Evolutionary conservation across 257 asterid genomes (phyloP).

Genomic region (Salvia rosmarinus): DNA sequence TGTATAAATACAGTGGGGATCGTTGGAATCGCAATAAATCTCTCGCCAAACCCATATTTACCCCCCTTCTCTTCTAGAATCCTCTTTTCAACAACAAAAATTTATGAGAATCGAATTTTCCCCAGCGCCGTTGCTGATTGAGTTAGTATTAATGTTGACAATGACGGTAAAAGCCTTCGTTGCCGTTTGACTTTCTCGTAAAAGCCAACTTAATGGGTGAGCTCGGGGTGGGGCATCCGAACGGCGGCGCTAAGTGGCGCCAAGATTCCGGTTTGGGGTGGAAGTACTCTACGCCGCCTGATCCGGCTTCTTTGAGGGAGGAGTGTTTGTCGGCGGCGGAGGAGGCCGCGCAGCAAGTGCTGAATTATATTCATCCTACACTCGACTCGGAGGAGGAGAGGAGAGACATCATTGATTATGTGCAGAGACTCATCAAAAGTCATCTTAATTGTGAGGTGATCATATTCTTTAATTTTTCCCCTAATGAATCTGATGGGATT

Average conservation of each 20-base stretch:
- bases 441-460: slow-evolving; percentile 51
- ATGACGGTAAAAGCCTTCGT: neutral
- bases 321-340: slow-evolving; percentile 54
- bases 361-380: slow-evolving; percentile 55
- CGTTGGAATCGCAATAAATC: slow-evolving; percentile 28
- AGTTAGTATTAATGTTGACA: neutral
- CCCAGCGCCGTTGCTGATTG: slow-evolving; percentile 2
- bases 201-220: slow-evolving; percentile 37
- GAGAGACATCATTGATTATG: slow-evolving; percentile 48
- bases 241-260: too few species aligned
- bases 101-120: neutral
- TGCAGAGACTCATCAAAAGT: slow-evolving; percentile 45
- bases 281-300: slow-evolving; percentile 38
- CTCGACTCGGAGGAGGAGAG: slow-evolving; percentile 56
- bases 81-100: neutral
- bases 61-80: slow-evolving; percentile 30
- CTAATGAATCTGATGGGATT: neutral
- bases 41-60: slow-evolving; percentile 36
- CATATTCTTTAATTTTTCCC: neutral
- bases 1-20: slow-evolving; percentile 27
- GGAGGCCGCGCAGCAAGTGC: slow-evolving; percentile 45
- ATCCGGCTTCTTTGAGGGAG: slow-evolving; percentile 43
- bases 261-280: slow-evolving; percentile 22
- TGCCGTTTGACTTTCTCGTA: slow-evolving; percentile 4
- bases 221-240: slow-evolving; percentile 18